Conservation (phyloP, 768 basidiomycete genomes). For the Pulveroboletus sp. region DNA sequence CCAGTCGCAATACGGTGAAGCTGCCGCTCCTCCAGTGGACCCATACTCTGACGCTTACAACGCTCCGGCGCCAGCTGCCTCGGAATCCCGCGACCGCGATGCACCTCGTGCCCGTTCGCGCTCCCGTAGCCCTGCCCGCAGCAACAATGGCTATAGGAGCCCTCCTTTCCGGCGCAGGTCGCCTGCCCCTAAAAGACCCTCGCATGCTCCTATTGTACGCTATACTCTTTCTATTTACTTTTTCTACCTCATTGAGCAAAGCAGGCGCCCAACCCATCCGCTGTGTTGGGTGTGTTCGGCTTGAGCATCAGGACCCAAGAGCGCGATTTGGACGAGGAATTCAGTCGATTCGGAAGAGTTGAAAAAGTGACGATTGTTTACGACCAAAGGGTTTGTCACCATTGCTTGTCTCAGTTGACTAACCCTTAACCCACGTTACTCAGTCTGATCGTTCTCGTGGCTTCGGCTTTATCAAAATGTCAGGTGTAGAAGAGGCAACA, state of each 20-base stretch:
- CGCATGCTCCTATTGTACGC: constrained; percentile 75
- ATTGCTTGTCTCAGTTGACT: neutral
- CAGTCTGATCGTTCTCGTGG: constrained; percentile 95
- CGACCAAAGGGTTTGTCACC: constrained; percentile 78
- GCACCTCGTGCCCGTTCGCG: constrained; percentile 65
- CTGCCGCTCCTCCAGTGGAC: constrained; percentile 58
- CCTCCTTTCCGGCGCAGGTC: constrained; percentile 59
- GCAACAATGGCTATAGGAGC: constrained; percentile 55
- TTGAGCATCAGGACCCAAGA: constrained; percentile 93
- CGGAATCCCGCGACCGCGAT: constrained; percentile 53
- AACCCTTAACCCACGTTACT: constrained; percentile 20
- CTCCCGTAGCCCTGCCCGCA: constrained; percentile 64
- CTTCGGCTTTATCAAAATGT: constrained; percentile 97
- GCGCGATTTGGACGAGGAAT: constrained; percentile 92
- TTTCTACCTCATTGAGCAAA: constrained; percentile 37
- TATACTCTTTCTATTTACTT: constrained; percentile 3
- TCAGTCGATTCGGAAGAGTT: constrained; percentile 82
- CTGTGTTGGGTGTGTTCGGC: constrained; percentile 97
- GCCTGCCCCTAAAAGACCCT: constrained; percentile 57
- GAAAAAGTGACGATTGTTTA: constrained; percentile 97
- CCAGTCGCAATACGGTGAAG: constrained; percentile 62
- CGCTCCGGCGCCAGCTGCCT: constrained; percentile 51
- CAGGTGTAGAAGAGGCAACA: constrained; percentile 80
- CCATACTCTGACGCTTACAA: constrained; percentile 84
- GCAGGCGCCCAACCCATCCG: constrained; percentile 86